Evolutionary conservation across 164 flowering plant species (phyloP).

Genomic region (Piper longum): DNA sequence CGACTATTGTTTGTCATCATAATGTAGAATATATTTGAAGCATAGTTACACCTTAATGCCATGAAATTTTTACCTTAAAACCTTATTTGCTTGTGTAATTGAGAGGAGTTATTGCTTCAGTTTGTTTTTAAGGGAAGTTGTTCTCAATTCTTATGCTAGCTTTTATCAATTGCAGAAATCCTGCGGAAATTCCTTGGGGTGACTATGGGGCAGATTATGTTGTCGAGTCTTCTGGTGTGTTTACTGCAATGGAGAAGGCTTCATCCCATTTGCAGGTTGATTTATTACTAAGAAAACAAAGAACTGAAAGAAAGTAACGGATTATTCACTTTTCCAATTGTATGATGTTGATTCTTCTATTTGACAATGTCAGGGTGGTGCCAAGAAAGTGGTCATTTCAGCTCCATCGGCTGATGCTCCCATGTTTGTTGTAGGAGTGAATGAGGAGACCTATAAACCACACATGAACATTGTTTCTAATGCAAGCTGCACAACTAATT

Average conservation of each 20-base stretch:
- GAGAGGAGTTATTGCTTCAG: background rate
- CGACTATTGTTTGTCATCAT: no score
- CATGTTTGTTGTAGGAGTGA: slow-evolving; percentile 97
- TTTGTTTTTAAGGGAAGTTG: background rate
- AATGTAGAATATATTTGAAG: no score
- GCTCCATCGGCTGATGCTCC: slow-evolving; percentile 99
- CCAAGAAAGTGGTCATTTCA: slow-evolving; percentile 87
- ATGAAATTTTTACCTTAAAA: no score
- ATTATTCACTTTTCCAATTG: background rate
- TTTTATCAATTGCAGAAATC: slow-evolving; percentile 38
- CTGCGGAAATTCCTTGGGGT: slow-evolving; percentile 93
- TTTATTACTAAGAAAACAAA: background rate
- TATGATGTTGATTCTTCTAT: background rate
- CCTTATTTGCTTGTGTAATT: no score
- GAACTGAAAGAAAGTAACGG: background rate
- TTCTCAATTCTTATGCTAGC: background rate
- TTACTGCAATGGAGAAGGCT: slow-evolving; percentile 80
- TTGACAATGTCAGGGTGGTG: slow-evolving; percentile 58
- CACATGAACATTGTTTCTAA: slow-evolving; percentile 92
- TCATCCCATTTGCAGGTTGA: slow-evolving; percentile 68
- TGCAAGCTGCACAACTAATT: slow-evolving; percentile 97
- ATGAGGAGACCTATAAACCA: slow-evolving; percentile 71
- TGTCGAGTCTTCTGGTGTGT: slow-evolving; percentile 94
- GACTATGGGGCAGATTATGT: slow-evolving; percentile 86
- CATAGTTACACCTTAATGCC: no score